These are phyloP conservation scores for Penicillium sp. DNA, from an alignment of 2,329 filamentous ascomycete genomes.

Conservation along the genomic window DNA sequence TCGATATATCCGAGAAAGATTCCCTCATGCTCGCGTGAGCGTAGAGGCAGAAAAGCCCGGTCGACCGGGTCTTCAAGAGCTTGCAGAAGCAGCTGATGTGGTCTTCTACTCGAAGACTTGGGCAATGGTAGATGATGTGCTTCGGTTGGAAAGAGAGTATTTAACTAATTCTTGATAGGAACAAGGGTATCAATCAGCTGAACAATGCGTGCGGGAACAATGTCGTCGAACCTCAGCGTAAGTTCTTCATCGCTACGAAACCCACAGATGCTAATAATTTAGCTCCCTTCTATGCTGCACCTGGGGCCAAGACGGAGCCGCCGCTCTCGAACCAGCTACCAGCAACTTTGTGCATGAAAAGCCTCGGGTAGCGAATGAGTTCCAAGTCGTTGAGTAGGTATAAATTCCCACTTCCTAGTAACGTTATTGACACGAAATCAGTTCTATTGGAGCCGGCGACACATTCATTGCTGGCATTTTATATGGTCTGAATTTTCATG, in stretches of 20 bases:
- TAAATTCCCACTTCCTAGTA: constrained; percentile 22
- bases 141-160: not conserved
- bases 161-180: constrained; percentile 13
- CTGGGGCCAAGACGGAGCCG: constrained; percentile 54
- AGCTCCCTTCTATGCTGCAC: constrained; percentile 52
- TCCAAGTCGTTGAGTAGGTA: constrained; percentile 55
- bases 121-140: constrained; percentile 54
- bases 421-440: too few relatives aligned
- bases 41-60: constrained; percentile 68
- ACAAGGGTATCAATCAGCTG: constrained; percentile 43
- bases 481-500: constrained; percentile 53
- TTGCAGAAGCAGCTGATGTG: constrained; percentile 60
- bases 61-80: constrained; percentile 52
- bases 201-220: constrained; percentile 49
- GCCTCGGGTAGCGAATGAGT: constrained; percentile 38
- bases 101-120: constrained; percentile 69
- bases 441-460: constrained; percentile 67
- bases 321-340: constrained; percentile 39
- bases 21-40: constrained; percentile 51
- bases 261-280: not conserved
- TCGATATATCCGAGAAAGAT: constrained; percentile 46
- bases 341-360: constrained; percentile 38
- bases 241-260: constrained; percentile 14
- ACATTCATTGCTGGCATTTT: constrained; percentile 69
- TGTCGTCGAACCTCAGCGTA: constrained; percentile 43